Conservation (phyloP, 805 yeast genomes). For the Maudiozyma saulgeensis region DNA sequence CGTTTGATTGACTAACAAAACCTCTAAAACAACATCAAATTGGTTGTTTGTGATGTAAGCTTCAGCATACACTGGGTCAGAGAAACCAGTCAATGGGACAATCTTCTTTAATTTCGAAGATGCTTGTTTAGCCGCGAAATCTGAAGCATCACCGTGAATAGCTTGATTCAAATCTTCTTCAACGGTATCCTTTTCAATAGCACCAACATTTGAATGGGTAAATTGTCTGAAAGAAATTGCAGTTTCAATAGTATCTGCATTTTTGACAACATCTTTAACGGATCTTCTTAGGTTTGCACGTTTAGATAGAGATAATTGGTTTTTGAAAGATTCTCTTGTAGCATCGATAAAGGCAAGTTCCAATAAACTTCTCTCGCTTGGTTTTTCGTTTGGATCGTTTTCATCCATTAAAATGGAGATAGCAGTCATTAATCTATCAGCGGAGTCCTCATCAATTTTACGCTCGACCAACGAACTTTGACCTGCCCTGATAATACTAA, state of each 20-base stretch:
- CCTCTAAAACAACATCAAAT: slow-evolving; percentile 91
- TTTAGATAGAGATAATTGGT: slow-evolving; percentile 55
- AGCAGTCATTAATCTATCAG: slow-evolving; percentile 88
- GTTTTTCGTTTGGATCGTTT: slow-evolving; percentile 39
- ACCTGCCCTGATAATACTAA: slow-evolving; percentile 83
- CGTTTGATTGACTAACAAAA: slow-evolving; percentile 89
- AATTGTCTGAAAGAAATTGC: slow-evolving; percentile 73
- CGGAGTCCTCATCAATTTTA: slow-evolving; percentile 89
- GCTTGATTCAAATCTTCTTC: slow-evolving; percentile 56
- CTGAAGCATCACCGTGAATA: slow-evolving; percentile 31
- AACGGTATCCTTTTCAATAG: slow-evolving; percentile 34
- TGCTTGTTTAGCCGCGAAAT: slow-evolving; percentile 46
- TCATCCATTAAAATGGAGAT: slow-evolving; percentile 60
- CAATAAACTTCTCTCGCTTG: slow-evolving; percentile 33
- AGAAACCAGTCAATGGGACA: slow-evolving; percentile 92
- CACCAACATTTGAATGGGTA: slow-evolving; percentile 35
- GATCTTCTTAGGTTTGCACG: slow-evolving; percentile 45
- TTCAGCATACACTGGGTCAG: slow-evolving; percentile 97
- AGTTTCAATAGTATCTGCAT: slow-evolving; percentile 72
- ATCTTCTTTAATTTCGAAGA: slow-evolving; percentile 79
- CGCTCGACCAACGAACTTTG: slow-evolving; percentile 59
- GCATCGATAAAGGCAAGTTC: slow-evolving; percentile 76
- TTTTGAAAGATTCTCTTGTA: slow-evolving; percentile 74
- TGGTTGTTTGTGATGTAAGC: slow-evolving; percentile 95
- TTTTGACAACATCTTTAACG: slow-evolving; percentile 48